Evolutionary conservation across 2,329 filamentous ascomycete species (phyloP), one percentile per base, ranked within the genome.

Genomic region (Sordariomycetes sp.): DNA sequence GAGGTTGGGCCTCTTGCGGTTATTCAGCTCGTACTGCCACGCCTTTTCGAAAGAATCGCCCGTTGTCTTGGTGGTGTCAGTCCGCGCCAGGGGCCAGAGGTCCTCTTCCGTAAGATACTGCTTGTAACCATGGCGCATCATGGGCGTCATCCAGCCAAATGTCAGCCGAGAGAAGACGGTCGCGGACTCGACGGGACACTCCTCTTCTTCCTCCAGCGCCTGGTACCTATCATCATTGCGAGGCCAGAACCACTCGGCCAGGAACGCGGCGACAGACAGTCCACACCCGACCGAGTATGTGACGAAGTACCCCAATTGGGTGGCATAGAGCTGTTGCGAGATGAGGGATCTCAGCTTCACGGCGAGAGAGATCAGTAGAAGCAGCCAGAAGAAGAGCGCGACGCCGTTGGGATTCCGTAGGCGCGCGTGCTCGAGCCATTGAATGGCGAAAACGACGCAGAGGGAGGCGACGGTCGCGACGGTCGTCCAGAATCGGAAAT

Each of bases 61-160:
- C 0, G 92, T 95, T 13, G 78, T 75, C 62, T 82, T 82, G 12
- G 92, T 95, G 36, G 86, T 86, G 67, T 97, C 92, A 59, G 80
- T 75, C 65, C 84, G 86, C 48, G 90, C 82, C 59, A 99, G 76
- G 60, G 90, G 92, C 95, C 95, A 99, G 25, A 99, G 78, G 69
- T 99, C 92, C 61, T 96, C 89, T 68, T 97, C 90, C 1, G 90
- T 96, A 60, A 99, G 76, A 68, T 84, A 99, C 59, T 91, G 83
- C 66, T 87, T 89, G 75, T 99, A 97, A 1, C 94, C 94, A 66
- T 86, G 86, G 67, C 85, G 90, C 94, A 99, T 99, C 81, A 99
- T 75, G 0, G 94, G 91, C 0, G 94, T 97, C 92, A 99, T 96
- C 94, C 94, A 99, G 57, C 87, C 86, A 70, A 99, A 99, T 0